Evolutionary conservation across 2,329 filamentous ascomycete genomes (phyloP), one percentile per base, ranked within the genome.

Genomic region (Xylaria hypoxylon): DNA sequence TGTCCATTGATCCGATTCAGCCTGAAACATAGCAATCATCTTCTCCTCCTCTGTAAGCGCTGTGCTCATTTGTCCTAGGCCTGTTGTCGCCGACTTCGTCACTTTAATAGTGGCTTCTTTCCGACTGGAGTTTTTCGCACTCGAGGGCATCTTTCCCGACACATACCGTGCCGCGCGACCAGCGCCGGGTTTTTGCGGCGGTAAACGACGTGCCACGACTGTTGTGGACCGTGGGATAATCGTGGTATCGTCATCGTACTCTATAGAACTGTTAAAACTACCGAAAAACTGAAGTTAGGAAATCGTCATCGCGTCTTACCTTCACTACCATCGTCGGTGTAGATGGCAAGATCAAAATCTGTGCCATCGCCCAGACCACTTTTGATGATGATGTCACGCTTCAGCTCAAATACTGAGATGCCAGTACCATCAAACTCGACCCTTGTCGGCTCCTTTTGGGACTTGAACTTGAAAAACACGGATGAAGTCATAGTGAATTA

Each of bases 391-490:
- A 99, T 99, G 82, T 98, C 96, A 84, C 95, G 92, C 84, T 99
- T 99, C 78, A 99, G 86, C 79, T 99, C 96, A 82, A 98, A 99
- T 70, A 98, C 96, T 68, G 95, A 97, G 78, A 98, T 97, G 80
- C 93, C 93, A 75, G 95, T 97, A 78, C 96, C 96, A 81, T 99
- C 95, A 80, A 99, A 98, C 77, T 94, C 92, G 76, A 99, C 94
- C 77, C 94, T 90, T 64, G 93, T 93, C 67, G 94, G 93, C 78
- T 98, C 96, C 84, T 94, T 97, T 79, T 96, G 94, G 74, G 95
- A 98, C 84, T 97, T 98, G 90, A 99, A 99, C 84, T 97, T 97
- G 92, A 97, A 99, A 83, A 97, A 98, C 78, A 99, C 96, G 72
- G 94, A 98, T 64, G 96, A 97, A 79, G 93, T 89, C 94, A 97